phyloP scores from a whole-genome alignment of 2,329 filamentous ascomycete genomes.

The Verticillium albo-atrum region DNA sequence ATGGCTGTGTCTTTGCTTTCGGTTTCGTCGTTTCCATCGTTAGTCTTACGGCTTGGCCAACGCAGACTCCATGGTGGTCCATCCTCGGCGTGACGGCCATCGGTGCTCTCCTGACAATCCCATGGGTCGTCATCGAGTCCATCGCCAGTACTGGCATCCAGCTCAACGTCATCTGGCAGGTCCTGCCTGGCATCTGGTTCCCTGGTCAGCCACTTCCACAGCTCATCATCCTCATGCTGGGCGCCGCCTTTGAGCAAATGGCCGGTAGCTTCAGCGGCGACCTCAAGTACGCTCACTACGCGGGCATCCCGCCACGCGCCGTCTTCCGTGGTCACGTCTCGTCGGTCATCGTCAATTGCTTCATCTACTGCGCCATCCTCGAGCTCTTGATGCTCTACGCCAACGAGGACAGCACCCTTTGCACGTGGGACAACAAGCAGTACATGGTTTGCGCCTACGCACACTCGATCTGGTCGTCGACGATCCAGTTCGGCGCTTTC shows the following conservation, averaged over 20 bases:
- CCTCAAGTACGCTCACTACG: constrained; percentile 29
- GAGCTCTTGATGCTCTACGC: constrained; percentile 27
- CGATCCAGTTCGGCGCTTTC: constrained; percentile 24
- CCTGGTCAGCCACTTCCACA: constrained; percentile 18
- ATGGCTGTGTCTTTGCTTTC: constrained; percentile 30
- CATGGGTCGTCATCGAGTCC: constrained; percentile 38
- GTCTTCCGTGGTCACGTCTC: constrained; percentile 35
- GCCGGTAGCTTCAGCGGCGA: constrained; percentile 27
- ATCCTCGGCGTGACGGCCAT: constrained; percentile 27
- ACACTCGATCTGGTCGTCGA: constrained; percentile 25
- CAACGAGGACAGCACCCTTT: constrained; percentile 25
- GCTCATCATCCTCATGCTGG: constrained; percentile 19
- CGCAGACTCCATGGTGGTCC: constrained; percentile 23
- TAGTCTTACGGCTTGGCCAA: constrained; percentile 21
- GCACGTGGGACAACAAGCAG: constrained; percentile 20
- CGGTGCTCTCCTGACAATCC: constrained; percentile 36
- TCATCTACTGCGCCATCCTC: constrained; percentile 37
- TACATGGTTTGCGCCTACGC: constrained; percentile 25
- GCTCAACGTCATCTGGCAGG: constrained; percentile 46
- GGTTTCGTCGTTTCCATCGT: constrained; percentile 28
- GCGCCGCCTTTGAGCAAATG: constrained; percentile 21
- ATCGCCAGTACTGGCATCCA: constrained; percentile 45
- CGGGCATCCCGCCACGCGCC: constrained; percentile 25
- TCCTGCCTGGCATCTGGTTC: constrained; percentile 28
- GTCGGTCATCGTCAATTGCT: constrained; percentile 32